Evolutionary conservation across 768 basidiomycete species (phyloP).

Genomic region (Macrolepiota dolichaula): DNA sequence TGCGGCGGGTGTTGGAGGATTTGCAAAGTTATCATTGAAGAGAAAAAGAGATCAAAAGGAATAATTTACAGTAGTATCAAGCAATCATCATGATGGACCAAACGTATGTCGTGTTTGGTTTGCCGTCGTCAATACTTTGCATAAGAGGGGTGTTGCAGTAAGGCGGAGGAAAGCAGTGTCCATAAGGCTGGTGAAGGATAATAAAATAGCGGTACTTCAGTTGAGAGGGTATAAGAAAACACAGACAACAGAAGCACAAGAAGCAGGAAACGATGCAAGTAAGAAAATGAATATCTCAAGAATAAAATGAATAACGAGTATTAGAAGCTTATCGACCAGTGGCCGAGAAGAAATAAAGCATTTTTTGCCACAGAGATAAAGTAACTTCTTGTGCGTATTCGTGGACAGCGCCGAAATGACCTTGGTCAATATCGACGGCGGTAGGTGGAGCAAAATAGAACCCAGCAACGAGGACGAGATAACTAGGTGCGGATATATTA

Average conservation of each 20-base stretch:
- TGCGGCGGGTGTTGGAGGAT: conserved; percentile 42
- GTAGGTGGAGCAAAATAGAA: conserved; percentile 86
- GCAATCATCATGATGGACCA: conserved; percentile 11
- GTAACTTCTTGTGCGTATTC: conserved; percentile 26
- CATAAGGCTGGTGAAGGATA: neutral
- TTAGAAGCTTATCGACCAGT: conserved; percentile 18
- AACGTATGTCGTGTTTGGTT: neutral
- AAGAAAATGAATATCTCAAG: neutral
- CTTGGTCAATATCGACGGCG: conserved; percentile 35
- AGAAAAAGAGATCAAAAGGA: neutral
- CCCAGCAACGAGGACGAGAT: conserved; percentile 85
- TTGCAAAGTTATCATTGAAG: conserved; percentile 56
- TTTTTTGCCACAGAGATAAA: conserved; percentile 34
- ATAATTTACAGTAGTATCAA: neutral
- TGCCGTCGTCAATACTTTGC: neutral
- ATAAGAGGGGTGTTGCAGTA: neutral
- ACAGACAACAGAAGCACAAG: neutral
- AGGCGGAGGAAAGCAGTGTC: neutral
- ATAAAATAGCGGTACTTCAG: neutral
- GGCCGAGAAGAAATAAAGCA: conserved; percentile 35
- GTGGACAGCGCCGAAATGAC: conserved; percentile 18
- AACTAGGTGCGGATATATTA: conserved; percentile 44
- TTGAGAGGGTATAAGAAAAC: neutral
- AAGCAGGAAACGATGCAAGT: neutral
- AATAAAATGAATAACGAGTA: neutral